These are phyloP conservation scores for Glycine soja DNA, from an alignment of 306 rosid species.

Conservation along the genomic window DNA sequence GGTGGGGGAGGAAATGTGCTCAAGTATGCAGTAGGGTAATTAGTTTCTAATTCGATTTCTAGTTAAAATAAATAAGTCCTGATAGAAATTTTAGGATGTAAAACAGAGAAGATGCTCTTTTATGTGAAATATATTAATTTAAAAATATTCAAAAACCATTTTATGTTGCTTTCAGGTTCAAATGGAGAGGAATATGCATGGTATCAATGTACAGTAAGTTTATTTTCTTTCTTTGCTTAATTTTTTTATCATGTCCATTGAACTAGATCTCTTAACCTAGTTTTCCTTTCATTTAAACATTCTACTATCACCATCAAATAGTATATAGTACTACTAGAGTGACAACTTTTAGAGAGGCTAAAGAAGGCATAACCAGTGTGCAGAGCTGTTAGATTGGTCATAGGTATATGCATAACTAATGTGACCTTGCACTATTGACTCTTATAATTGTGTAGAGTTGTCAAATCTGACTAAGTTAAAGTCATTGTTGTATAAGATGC, in stretches of 20 bases:
- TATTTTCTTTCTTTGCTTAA: slow-evolving; percentile 34
- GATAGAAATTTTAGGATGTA: slow-evolving; percentile 21
- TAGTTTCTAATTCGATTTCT: background rate
- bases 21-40: background rate
- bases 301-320: background rate
- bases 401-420: background rate
- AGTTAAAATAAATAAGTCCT: no score
- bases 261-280: slow-evolving; percentile 10
- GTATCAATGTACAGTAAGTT: slow-evolving; percentile 95
- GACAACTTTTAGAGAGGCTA: background rate
- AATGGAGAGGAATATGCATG: slow-evolving; percentile 94
- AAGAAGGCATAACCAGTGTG: background rate
- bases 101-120: background rate
- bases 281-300: slow-evolving; percentile 25
- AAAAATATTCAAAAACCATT: background rate
- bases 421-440: background rate
- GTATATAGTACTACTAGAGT: slow-evolving; percentile 17
- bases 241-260: slow-evolving; percentile 14
- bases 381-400: background rate
- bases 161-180: slow-evolving; percentile 78
- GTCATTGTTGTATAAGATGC: background rate
- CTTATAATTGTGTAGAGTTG: background rate
- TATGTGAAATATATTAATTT: background rate
- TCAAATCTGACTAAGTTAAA: background rate
- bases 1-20: background rate